These are phyloP conservation scores for Thelephora ganbajun DNA, from an alignment of 768 basidiomycete species.

Conservation along the genomic window DNA sequence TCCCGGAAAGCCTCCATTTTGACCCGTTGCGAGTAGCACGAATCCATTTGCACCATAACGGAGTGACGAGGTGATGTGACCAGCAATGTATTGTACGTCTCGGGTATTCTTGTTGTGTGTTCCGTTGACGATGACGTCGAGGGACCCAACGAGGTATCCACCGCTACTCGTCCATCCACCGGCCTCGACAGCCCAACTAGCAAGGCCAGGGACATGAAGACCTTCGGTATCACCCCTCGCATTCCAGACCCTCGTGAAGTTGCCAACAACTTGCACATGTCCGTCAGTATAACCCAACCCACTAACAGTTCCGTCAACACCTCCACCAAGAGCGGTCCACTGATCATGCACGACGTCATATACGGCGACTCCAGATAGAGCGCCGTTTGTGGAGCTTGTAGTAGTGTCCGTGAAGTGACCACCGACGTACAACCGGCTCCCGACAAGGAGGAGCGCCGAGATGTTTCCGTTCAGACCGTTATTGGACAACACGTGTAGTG, in stretches of 20 bases:
- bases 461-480: constrained; percentile 77
- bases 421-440: constrained; percentile 67
- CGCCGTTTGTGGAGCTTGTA: constrained; percentile 34
- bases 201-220: constrained; percentile 45
- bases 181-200: constrained; percentile 51
- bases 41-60: constrained; percentile 68
- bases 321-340: constrained; percentile 61
- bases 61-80: constrained; percentile 40
- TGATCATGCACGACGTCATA: constrained; percentile 53
- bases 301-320: constrained; percentile 65
- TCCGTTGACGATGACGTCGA: constrained; percentile 57
- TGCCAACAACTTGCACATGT: constrained; percentile 57
- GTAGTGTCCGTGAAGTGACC: constrained; percentile 71
- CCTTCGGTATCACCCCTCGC: constrained; percentile 17
- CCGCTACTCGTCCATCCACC: constrained; percentile 60
- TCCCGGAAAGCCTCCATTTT: constrained; percentile 30
- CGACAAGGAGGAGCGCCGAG: constrained; percentile 45
- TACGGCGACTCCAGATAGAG: constrained; percentile 45
- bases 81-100: constrained; percentile 50
- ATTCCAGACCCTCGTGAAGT: constrained; percentile 43
- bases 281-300: constrained; percentile 35
- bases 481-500: constrained; percentile 34
- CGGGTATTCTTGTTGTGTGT: constrained; percentile 31
- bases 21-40: constrained; percentile 61
- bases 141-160: constrained; percentile 57